Evolutionary conservation across 805 yeast genomes (phyloP).

Genomic region (Brettanomyces custersianus): DNA sequence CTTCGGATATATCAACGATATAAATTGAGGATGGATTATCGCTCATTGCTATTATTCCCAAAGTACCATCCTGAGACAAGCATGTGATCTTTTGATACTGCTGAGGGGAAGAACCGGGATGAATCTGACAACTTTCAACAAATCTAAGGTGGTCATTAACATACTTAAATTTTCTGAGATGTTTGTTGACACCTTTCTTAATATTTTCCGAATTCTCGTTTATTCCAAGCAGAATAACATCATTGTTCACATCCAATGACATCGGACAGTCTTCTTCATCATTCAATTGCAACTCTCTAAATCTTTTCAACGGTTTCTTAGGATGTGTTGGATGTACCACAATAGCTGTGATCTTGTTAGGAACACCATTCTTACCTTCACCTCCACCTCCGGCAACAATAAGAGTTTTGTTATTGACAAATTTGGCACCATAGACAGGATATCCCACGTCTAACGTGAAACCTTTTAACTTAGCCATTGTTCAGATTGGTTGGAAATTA

Average conservation of each 20-base stretch:
- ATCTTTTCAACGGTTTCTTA: constrained; percentile 43
- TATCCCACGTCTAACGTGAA: constrained; percentile 37
- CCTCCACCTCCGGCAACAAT: constrained; percentile 94
- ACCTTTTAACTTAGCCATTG: constrained; percentile 19
- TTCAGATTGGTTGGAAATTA: no score
- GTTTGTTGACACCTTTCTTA: constrained; percentile 55
- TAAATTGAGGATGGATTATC: constrained; percentile 54
- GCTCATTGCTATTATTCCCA: constrained; percentile 65
- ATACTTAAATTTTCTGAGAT: constrained; percentile 55
- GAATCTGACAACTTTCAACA: constrained; percentile 50
- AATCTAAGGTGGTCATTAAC: constrained; percentile 55
- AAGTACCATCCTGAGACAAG: constrained; percentile 47
- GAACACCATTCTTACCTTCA: constrained; percentile 82
- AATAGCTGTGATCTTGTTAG: constrained; percentile 70
- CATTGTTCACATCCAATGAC: constrained; percentile 52
- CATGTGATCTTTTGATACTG: constrained; percentile 59
- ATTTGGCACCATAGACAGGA: constrained; percentile 77
- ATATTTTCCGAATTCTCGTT: constrained; percentile 58
- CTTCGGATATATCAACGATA: constrained; percentile 43
- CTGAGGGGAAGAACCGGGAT: constrained; percentile 37
- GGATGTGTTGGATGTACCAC: constrained; percentile 44
- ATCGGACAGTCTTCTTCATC: constrained; percentile 83
- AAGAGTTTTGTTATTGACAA: constrained; percentile 49
- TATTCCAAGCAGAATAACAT: constrained; percentile 60
- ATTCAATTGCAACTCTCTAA: constrained; percentile 44